Conservation (phyloP, 2,329 filamentous ascomycete species). For the Trichophyton benhamiae region DNA sequence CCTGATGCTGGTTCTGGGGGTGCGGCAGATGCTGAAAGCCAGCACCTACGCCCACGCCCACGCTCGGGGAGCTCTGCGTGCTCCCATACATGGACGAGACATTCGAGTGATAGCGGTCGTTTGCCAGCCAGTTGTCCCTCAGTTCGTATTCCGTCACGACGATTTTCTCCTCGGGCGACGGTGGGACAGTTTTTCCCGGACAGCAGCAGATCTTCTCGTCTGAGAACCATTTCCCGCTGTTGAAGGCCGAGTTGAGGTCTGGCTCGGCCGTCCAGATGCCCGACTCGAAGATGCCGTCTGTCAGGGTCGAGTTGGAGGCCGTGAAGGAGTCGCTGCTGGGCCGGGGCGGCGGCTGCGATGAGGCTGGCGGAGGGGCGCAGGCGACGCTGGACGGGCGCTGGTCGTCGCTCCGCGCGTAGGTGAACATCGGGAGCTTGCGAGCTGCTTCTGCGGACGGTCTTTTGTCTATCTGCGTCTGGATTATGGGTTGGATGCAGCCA, state of each 20-base stretch:
- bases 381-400: constrained; percentile 12
- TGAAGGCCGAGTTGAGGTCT: not conserved
- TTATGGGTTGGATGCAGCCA: not conserved
- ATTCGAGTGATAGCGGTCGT: not conserved
- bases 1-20: not conserved
- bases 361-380: constrained; percentile 5
- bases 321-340: constrained; percentile 19
- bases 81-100: not conserved
- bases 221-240: not conserved
- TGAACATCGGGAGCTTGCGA: constrained; percentile 12
- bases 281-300: constrained; percentile 20
- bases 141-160: constrained; percentile 1
- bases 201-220: not conserved
- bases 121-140: not conserved
- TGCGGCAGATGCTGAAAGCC: not conserved
- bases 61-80: not conserved
- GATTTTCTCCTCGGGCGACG: constrained; percentile 3
- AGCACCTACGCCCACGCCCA: not conserved
- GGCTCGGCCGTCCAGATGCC: constrained; percentile 13
- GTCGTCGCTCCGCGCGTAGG: constrained; percentile 15
- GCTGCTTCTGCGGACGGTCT: not conserved
- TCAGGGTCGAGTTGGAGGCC: constrained; percentile 19
- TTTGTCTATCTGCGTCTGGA: not conserved
- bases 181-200: constrained; percentile 2
- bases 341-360: not conserved